Evolutionary conservation across 305 asterid species (phyloP).

Genomic region (Fraxinus sp.): DNA sequence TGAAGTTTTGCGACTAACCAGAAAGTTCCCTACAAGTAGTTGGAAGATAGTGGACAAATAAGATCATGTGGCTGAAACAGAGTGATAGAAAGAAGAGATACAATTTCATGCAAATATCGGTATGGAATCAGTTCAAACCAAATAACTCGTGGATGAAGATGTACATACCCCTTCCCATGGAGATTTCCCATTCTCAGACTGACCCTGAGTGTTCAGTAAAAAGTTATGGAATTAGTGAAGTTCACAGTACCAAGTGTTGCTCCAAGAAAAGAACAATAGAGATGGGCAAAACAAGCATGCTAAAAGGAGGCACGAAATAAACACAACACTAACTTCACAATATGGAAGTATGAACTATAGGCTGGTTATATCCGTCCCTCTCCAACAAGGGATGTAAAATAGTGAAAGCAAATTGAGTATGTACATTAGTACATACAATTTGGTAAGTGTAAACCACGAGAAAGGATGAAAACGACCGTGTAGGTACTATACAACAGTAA

Average conservation of each 20-base stretch:
- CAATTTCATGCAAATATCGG: not conserved
- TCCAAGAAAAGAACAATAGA: not conserved
- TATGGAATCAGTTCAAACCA: not conserved
- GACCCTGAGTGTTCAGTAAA: conserved; percentile 55
- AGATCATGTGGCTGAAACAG: not conserved
- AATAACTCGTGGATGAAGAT: conserved; percentile 18
- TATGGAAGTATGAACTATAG: not conserved
- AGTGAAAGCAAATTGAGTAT: too few relatives aligned
- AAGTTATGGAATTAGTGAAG: conserved; percentile 10
- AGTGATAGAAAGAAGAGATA: too few relatives aligned
- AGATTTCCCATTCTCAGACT: conserved; percentile 72
- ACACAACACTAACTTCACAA: not conserved
- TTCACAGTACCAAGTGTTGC: not conserved
- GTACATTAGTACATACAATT: too few relatives aligned
- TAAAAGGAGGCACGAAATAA: not conserved
- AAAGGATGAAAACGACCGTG: not conserved
- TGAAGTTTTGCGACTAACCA: not conserved
- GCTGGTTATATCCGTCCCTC: not conserved
- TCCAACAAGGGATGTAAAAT: not conserved
- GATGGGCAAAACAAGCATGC: not conserved
- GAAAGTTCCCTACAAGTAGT: not conserved
- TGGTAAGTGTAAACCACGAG: too few relatives aligned
- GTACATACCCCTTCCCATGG: conserved; percentile 97
- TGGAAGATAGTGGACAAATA: too few relatives aligned
- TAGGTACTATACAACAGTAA: not conserved